Conservation (phyloP, 768 basidiomycete genomes). For the Leccinum broughii region DNA sequence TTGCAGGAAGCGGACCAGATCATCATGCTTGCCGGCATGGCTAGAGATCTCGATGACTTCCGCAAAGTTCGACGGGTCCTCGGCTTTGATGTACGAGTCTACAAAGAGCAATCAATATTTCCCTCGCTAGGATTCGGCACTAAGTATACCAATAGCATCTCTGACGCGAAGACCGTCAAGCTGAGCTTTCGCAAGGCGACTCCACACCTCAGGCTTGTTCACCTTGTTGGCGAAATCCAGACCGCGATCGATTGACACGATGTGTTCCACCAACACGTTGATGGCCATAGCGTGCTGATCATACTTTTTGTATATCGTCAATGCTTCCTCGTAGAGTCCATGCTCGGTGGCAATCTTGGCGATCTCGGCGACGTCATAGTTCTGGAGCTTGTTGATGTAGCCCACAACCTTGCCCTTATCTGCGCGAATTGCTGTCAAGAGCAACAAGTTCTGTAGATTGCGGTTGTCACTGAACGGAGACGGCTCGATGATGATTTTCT, state of each 20-base stretch:
- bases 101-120: slow-evolving; percentile 6
- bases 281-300: slow-evolving; percentile 95
- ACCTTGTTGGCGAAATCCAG: slow-evolving; percentile 95
- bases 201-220: slow-evolving; percentile 97
- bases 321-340: slow-evolving; percentile 92
- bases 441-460: slow-evolving; percentile 91
- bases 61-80: slow-evolving; percentile 89
- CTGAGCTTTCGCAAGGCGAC: slow-evolving; percentile 96
- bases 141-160: slow-evolving; percentile 85
- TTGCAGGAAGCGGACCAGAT: slow-evolving; percentile 95
- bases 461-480: slow-evolving; percentile 98
- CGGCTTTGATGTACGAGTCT: slow-evolving; percentile 98
- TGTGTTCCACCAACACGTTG: slow-evolving; percentile 96
- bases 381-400: slow-evolving; percentile 96
- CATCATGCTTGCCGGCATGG: slow-evolving; percentile 89
- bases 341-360: slow-evolving; percentile 97
- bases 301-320: slow-evolving; percentile 97
- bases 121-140: background rate
- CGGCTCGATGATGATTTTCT: slow-evolving; percentile 97
- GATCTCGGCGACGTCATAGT: slow-evolving; percentile 93
- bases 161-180: slow-evolving; percentile 97
- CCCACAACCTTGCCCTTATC: slow-evolving; percentile 98
- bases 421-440: slow-evolving; percentile 94
- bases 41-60: slow-evolving; percentile 97
- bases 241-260: slow-evolving; percentile 96